A percentile compares a stretch with the other conserved stretches of the same genome.
phyloP scores from a whole-genome alignment of 495 filamentous ascomycete genomes.

The Podospora didyma region DNA sequence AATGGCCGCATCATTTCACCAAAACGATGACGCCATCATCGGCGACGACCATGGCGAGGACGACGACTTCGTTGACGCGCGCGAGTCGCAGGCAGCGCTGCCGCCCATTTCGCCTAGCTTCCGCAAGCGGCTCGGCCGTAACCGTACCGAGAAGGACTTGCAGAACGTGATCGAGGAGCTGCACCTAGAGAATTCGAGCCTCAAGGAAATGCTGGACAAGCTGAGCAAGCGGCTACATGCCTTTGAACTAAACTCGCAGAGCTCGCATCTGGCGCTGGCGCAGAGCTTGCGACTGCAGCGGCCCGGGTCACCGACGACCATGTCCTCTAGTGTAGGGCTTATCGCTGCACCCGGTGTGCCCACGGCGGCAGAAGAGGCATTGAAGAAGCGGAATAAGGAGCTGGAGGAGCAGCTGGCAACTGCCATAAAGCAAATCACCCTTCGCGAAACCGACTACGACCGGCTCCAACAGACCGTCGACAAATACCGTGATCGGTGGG shows the following conservation, averaged over 20 bases:
- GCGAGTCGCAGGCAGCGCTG: slow-evolving; percentile 53
- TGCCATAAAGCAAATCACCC: slow-evolving; percentile 51
- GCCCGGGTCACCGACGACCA: slow-evolving; percentile 30
- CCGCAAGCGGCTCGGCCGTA: slow-evolving; percentile 20
- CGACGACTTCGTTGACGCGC: slow-evolving; percentile 82
- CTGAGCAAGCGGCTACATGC: slow-evolving; percentile 73
- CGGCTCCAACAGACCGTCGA: slow-evolving; percentile 62
- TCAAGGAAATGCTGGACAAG: slow-evolving; percentile 72
- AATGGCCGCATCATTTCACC: slow-evolving; percentile 34
- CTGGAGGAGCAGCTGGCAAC: slow-evolving; percentile 54
- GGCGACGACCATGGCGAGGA: slow-evolving; percentile 49
- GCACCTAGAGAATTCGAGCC: slow-evolving; percentile 70
- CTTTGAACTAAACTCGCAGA: slow-evolving; percentile 83
- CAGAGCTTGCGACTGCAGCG: slow-evolving; percentile 72
- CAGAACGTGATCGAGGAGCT: slow-evolving; percentile 74
- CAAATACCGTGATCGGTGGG: slow-evolving; percentile 74
- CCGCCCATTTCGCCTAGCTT: slow-evolving; percentile 24
- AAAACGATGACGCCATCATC: slow-evolving; percentile 25
- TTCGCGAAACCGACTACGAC: slow-evolving; percentile 61
- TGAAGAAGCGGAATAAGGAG: slow-evolving; percentile 45
- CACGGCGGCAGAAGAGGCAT: slow-evolving; percentile 24
- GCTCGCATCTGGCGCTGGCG: slow-evolving; percentile 71
- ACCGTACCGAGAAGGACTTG: slow-evolving; percentile 31
- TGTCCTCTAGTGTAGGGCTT: slow-evolving; percentile 27
- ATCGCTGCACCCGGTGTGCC: slow-evolving; percentile 9